Evolutionary conservation across 2,329 filamentous ascomycete species (phyloP).

Genomic region (Fusarium sarcochroum): DNA sequence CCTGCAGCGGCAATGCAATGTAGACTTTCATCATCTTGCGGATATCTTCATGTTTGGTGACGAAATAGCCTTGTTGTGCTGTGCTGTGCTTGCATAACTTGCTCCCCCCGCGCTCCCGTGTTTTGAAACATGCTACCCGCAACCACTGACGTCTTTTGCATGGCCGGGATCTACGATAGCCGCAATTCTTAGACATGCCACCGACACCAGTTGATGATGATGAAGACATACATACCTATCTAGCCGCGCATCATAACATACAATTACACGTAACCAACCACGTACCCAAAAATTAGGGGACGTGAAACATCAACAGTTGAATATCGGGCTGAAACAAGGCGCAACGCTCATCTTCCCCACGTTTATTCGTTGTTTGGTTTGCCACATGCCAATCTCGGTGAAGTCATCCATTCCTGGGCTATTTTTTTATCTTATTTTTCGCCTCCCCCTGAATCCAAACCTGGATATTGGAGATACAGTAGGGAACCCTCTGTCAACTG

Average conservation of each 20-base stretch:
- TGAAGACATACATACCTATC: conserved; percentile 7
- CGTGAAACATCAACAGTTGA: conserved; percentile 26
- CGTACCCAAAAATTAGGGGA: conserved; percentile 17
- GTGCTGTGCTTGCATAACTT: conserved; percentile 8
- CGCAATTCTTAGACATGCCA: conserved; percentile 18
- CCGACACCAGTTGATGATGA: not conserved
- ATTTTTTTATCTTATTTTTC: conserved; percentile 27
- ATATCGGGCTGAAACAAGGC: conserved; percentile 26
- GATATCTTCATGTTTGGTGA: conserved; percentile 19
- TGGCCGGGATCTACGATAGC: conserved; percentile 31
- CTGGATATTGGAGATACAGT: not conserved
- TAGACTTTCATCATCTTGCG: conserved; percentile 14
- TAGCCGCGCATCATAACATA: conserved; percentile 12
- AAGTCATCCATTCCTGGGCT: conserved; percentile 38
- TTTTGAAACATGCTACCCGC: conserved; percentile 37
- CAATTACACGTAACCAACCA: conserved; percentile 16
- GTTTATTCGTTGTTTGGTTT: conserved; percentile 30
- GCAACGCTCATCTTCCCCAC: conserved; percentile 7
- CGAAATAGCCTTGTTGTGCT: conserved; percentile 16
- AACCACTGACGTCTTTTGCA: conserved; percentile 34
- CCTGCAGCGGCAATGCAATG: conserved; percentile 4
- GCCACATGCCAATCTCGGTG: conserved; percentile 44
- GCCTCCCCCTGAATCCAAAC: conserved; percentile 36
- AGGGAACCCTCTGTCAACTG: not conserved
- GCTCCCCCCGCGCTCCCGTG: conserved; percentile 15